Evolutionary conservation across 176 grass and related monocot species (phyloP).

Genomic region (Alopecurus myosuroides): DNA sequence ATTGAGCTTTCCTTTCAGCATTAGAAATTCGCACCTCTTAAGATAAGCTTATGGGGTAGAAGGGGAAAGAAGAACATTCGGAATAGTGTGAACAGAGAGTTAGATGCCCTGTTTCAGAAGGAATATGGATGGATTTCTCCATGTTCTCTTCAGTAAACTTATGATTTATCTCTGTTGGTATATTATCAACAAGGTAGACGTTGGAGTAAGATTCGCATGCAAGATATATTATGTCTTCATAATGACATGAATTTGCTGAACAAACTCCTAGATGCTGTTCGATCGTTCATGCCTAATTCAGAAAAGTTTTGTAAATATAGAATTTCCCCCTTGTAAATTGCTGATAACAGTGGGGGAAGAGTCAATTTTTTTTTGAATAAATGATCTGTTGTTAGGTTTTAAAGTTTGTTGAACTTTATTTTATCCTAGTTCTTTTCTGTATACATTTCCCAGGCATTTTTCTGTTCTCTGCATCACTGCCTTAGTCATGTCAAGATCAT

Average conservation of each 20-base stretch:
- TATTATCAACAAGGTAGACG: neutral
- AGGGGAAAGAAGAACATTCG: neutral
- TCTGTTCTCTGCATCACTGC: neutral
- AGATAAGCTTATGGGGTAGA: neutral
- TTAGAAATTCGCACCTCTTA: slow-evolving; percentile 11
- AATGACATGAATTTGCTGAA: neutral
- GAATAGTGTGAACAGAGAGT: neutral
- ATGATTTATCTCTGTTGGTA: neutral
- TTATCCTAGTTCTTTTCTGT: slow-evolving; percentile 4
- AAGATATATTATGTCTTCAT: neutral
- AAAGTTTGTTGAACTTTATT: slow-evolving; percentile 14
- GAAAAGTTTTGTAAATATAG: neutral
- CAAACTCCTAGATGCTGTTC: neutral
- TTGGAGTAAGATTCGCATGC: neutral
- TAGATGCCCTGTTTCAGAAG: neutral
- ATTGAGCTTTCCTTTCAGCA: slow-evolving; percentile 5
- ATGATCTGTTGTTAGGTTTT: neutral
- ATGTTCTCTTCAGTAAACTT: neutral
- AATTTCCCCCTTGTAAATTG: neutral
- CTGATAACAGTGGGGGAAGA: neutral
- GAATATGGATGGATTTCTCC: neutral
- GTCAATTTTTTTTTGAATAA: neutral
- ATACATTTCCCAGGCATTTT: neutral
- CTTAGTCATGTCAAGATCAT: slow-evolving; percentile 73
- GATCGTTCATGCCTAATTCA: neutral